A percentile compares a stretch with the other conserved stretches of the same genome.
Evolutionary conservation across 768 basidiomycete genomes (phyloP).

Genomic region (Lepiota venenata): DNA sequence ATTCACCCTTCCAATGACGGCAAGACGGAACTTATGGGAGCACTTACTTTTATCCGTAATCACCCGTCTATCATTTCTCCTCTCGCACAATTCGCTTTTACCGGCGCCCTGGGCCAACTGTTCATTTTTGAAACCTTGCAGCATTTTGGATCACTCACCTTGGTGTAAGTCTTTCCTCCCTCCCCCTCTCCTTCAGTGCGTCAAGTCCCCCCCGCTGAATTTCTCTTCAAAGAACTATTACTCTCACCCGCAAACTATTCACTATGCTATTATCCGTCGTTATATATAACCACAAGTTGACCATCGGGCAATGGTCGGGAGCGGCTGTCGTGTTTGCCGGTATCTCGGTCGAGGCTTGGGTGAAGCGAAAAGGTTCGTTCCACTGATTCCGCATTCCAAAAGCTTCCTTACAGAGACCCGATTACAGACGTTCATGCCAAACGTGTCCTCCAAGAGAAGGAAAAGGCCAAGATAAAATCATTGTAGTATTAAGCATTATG

Average conservation of each 20-base stretch:
- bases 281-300: constrained; percentile 85
- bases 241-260: constrained; percentile 93
- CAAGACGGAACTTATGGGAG: constrained; percentile 60
- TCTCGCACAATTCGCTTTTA: constrained; percentile 79
- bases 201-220: constrained; percentile 2
- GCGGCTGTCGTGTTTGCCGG: constrained; percentile 92
- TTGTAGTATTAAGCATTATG: constrained; percentile 41
- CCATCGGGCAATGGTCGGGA: constrained; percentile 89
- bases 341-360: constrained; percentile 89
- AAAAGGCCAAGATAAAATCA: constrained; percentile 79
- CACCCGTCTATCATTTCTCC: constrained; percentile 78
- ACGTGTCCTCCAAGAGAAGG: constrained; percentile 76
- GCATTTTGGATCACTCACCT: constrained; percentile 85
- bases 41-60: constrained; percentile 66
- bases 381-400: constrained; percentile 8
- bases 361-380: constrained; percentile 78
- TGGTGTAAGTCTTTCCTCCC: constrained; percentile 72
- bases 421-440: constrained; percentile 74
- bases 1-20: constrained; percentile 65
- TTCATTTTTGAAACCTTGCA: constrained; percentile 97
- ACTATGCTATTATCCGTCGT: constrained; percentile 96
- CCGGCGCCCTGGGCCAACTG: constrained; percentile 91
- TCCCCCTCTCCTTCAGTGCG: background rate
- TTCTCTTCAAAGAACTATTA: constrained; percentile 67
- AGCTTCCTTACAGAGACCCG: constrained; percentile 5